Percentiles rank a stretch among this genome's conserved stretches.
Conservation (phyloP, 129 eudicot species). For the Smallanthus sonchifolius region DNA sequence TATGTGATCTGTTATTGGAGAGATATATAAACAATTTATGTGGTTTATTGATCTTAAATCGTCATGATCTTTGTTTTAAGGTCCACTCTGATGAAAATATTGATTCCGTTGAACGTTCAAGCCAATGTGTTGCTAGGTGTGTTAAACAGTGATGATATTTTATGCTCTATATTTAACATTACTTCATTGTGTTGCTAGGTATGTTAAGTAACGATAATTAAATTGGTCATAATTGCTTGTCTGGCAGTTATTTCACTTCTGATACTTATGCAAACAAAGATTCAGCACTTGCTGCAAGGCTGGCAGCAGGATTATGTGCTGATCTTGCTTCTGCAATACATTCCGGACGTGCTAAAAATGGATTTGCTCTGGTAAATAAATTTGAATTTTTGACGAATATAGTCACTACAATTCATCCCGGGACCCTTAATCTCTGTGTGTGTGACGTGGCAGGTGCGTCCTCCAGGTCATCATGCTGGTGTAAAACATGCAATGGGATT, state of each 20-base stretch:
- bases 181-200: not conserved
- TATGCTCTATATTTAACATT: not conserved
- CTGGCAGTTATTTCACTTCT: slow-evolving; percentile 84
- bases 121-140: slow-evolving; percentile 64
- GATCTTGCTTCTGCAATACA: slow-evolving; percentile 77
- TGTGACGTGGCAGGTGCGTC: slow-evolving; percentile 72
- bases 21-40: not conserved
- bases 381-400: not conserved
- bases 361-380: slow-evolving; percentile 83
- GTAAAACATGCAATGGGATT: slow-evolving; percentile 93
- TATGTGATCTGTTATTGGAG: not conserved
- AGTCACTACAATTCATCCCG: not conserved
- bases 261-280: slow-evolving; percentile 95
- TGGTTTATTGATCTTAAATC: slow-evolving; percentile 5
- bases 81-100: slow-evolving; percentile 78
- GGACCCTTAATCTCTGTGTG: not conserved
- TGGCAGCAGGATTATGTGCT: slow-evolving; percentile 96
- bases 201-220: not conserved
- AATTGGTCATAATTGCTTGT: slow-evolving; percentile 7
- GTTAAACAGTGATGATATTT: not conserved
- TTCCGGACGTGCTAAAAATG: slow-evolving; percentile 71
- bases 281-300: slow-evolving; percentile 91
- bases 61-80: slow-evolving; percentile 38
- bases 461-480: slow-evolving; percentile 99
- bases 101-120: slow-evolving; percentile 71